A percentile compares a stretch with the other conserved stretches of the same genome.
Conservation (phyloP, 805 yeast species). For the Myxozyma nipponensis region DNA sequence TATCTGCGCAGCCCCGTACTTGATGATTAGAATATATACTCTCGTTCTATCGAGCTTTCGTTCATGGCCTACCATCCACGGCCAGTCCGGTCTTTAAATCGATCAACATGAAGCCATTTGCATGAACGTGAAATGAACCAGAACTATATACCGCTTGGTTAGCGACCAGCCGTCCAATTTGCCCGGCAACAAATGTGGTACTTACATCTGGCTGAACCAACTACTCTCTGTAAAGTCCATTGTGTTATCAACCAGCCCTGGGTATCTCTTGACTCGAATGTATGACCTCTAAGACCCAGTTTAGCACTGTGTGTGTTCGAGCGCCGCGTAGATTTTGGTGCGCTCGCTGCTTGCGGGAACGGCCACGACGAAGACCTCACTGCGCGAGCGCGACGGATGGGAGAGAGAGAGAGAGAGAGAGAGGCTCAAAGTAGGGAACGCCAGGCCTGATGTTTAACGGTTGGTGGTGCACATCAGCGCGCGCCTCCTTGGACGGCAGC, state of each 20-base stretch:
- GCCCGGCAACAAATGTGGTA: not conserved
- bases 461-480: too few relatives aligned
- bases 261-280: not conserved
- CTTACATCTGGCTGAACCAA: constrained; percentile 15
- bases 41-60: too few relatives aligned
- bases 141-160: constrained; percentile 5
- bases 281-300: too few relatives aligned
- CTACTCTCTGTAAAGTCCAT: constrained; percentile 8
- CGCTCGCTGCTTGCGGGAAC: not conserved
- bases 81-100: constrained; percentile 19
- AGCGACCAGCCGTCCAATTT: constrained; percentile 1
- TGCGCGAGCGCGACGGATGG: too few relatives aligned
- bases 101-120: constrained; percentile 19
- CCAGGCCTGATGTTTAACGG: too few relatives aligned
- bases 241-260: not conserved
- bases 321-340: not conserved
- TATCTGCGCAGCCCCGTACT: constrained; percentile 21
- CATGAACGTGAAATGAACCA: constrained; percentile 2
- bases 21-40: too few relatives aligned
- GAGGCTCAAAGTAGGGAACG: too few relatives aligned
- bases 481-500: too few relatives aligned
- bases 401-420: too few relatives aligned
- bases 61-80: constrained; percentile 19
- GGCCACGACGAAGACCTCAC: too few relatives aligned
- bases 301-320: too few relatives aligned